Percentiles rank a stretch among this genome's conserved stretches.
Evolutionary conservation across 768 basidiomycete species (phyloP).

Genomic region (Russula earlei): DNA sequence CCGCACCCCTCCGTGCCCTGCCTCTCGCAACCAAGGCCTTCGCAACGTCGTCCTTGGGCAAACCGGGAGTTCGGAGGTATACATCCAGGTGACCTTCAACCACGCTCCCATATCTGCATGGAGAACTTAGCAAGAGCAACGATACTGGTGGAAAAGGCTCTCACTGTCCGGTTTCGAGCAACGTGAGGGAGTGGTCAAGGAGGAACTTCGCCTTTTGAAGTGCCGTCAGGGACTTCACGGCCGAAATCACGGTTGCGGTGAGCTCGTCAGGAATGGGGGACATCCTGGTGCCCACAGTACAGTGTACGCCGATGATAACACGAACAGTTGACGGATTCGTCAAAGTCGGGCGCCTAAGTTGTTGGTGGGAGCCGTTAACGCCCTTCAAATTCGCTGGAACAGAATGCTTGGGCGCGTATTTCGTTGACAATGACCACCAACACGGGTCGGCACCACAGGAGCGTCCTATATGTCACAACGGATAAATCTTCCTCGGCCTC

Average conservation of each 20-base stretch:
- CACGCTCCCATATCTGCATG: slow-evolving; percentile 46
- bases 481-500: no score
- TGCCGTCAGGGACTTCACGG: slow-evolving; percentile 25
- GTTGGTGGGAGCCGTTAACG: no score
- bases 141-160: slow-evolving; percentile 3
- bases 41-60: slow-evolving; percentile 41
- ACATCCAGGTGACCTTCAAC: slow-evolving; percentile 61
- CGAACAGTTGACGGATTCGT: not conserved
- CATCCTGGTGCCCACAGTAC: not conserved
- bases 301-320: not conserved
- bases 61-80: slow-evolving; percentile 50
- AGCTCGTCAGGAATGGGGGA: slow-evolving; percentile 26
- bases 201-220: slow-evolving; percentile 28
- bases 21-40: slow-evolving; percentile 50
- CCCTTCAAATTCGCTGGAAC: no score
- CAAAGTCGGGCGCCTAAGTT: no score
- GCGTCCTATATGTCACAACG: no score
- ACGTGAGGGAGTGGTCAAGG: slow-evolving; percentile 27
- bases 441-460: no score
- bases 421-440: no score
- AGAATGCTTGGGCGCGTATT: no score
- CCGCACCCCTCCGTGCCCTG: slow-evolving; percentile 46
- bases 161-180: slow-evolving; percentile 31
- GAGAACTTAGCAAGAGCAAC: not conserved
- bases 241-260: slow-evolving; percentile 28